Evolutionary conservation across 1,284 basidiomycete genomes (phyloP), one percentile per base, ranked within the genome.

Genomic region (Irpex rosettiformis): DNA sequence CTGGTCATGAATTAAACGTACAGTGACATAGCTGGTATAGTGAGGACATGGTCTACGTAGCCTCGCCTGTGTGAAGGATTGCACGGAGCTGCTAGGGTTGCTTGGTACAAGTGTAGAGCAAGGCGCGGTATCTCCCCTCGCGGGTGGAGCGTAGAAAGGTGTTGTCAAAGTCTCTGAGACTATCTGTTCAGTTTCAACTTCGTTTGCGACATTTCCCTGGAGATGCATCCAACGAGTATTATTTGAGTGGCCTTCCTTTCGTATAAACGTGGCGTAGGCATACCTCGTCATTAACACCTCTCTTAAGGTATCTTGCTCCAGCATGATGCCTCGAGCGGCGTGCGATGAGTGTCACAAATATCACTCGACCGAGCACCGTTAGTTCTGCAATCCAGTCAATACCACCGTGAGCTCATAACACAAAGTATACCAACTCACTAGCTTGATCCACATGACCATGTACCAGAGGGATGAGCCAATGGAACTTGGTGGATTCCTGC

Each of bases 141-240:
- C 67, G 10, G 76, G 75, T 16, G 89, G 85, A 69, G 81, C 88
- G 67, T 94, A 92, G 70, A 96, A 96, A 0, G 94, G 85, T 0
- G 95, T 99, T 0, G 94, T 96, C 5, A 96, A 73, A 0, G 94
- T 92, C 69, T 99, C 96, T 2, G 91, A 94, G 0, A 99, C 96
- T 55, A 99, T 97, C 69, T 99, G 97, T 69, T 99, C 97, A 0
- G 96, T 98, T 74, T 99, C 97, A 2, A 99, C 97, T 73, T 99
- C 97, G 68, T 99, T 99, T 1, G 96, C 97, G 1, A 99, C 97
- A 69, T 98, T 93, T 1, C 97, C 97, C 91, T 96, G 66, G 3
- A 2, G 30, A n/a, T 5, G 49, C 4, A 37, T 8, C 16, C 16
- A 11, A 33, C n/a, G 30, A 6, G 30, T 33, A 6, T 33, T 13